These are phyloP conservation scores for Manihot esculenta DNA, from an alignment of 441 rosid genomes.

Conservation along the genomic window DNA sequence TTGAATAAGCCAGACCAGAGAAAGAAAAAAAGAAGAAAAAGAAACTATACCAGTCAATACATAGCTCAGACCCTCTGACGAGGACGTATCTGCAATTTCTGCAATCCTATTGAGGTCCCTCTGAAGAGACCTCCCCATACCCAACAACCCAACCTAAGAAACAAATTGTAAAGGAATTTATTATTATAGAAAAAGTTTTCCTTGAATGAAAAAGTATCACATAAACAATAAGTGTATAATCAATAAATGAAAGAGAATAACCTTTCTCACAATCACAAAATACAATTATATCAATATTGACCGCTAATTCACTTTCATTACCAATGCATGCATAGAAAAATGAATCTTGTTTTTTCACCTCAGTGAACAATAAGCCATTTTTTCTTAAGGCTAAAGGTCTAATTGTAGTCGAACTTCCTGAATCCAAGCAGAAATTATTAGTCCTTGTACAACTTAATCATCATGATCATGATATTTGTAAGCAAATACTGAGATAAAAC, in stretches of 20 bases:
- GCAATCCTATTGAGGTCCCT: constrained; percentile 83
- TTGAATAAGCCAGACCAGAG: not conserved
- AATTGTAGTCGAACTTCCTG: not conserved
- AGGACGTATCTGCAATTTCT: constrained; percentile 77
- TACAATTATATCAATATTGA: not conserved
- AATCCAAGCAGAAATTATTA: not conserved
- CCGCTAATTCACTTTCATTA: not conserved
- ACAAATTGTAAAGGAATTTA: constrained; percentile 1
- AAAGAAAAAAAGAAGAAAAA: no score
- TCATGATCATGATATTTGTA: no score
- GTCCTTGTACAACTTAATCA: no score
- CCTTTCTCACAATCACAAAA: not conserved
- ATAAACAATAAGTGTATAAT: no score
- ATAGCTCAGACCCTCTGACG: constrained; percentile 72
- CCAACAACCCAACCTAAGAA: constrained; percentile 77
- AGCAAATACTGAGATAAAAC: no score
- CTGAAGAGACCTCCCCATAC: constrained; percentile 77
- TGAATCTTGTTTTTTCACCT: not conserved
- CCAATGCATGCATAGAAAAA: not conserved
- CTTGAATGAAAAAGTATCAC: not conserved
- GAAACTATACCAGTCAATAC: constrained; percentile 66
- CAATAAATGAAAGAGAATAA: not conserved
- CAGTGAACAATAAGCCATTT: no score
- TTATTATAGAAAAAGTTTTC: not conserved
- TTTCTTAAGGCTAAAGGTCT: no score